Evolutionary conservation across 768 basidiomycete genomes (phyloP), one percentile per base, ranked within the genome.

Genomic region (Asterophora lycoperdoides): DNA sequence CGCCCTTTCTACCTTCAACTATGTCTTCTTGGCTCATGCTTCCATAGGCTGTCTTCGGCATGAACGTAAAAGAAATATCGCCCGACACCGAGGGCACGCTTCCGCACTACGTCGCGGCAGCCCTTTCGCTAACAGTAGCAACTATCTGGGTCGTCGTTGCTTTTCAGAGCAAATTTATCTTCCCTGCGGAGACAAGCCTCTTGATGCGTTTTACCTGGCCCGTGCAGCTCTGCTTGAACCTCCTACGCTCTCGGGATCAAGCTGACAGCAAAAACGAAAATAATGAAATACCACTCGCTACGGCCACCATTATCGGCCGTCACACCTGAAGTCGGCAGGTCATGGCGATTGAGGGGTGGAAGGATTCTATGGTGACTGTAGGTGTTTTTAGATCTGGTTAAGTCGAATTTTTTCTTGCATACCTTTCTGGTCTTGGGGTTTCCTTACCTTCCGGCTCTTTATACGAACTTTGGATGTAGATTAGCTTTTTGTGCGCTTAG

Each of bases 71-170:
- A 28, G 72, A 77, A 60, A 67, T 82, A 42, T 64, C 60, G 23
- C 63, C 49, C 0, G 42, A 63, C n/a, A 69, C 71, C 1, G 15
- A 45, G 0, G 75, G 69, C 29, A 76, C 74, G 1, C 53, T 80
- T 11, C 6, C 45, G 4, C 68, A 68, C 45, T 83, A 78, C 52
- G 48, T 75, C 17, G 71, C 54, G 37, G 64, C 62, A 1, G 73
- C 79, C 1, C 33, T 81, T 7, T 58, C 70, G 1, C 60, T 84
- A 35, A 85, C 81, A 0, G 8, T 71, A 6, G 48, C 73, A 9
- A 78, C 79, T 8, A 52, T 74, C n/a, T 84, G 81, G 79, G 56
- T 77, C 15, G 70, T 80, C 28, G 63, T 82, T 30, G 73, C 80
- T 6, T 73, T 79, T 56, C 80, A 82, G 53, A 72, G 68, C 54